Evolutionary conservation across 345 rosid genomes (phyloP).

Genomic region (Populus simonii): DNA sequence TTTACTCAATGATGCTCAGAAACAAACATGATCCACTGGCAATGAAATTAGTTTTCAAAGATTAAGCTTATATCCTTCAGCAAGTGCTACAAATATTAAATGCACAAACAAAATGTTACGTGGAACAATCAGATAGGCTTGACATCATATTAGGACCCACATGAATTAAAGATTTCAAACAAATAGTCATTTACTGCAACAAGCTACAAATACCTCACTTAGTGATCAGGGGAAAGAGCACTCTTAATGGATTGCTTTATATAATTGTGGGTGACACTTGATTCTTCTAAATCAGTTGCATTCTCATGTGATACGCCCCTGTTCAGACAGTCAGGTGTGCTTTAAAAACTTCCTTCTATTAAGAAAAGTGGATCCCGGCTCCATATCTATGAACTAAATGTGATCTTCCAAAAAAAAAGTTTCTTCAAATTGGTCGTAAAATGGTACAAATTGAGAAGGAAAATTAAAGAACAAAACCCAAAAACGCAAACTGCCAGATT

Average conservation of each 20-base stretch:
- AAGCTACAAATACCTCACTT: slow-evolving; percentile 11
- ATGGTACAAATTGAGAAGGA: no score
- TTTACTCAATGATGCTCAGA: background rate
- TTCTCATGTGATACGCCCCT: slow-evolving; percentile 12
- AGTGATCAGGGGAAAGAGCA: slow-evolving; percentile 9
- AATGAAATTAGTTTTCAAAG: background rate
- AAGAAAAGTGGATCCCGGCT: background rate
- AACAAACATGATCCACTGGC: background rate
- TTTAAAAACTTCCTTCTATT: slow-evolving; percentile 1
- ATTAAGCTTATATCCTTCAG: no score
- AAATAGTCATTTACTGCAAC: background rate
- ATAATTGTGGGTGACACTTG: slow-evolving; percentile 6
- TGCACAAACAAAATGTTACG: no score
- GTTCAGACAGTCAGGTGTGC: slow-evolving; percentile 17
- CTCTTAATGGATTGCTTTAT: slow-evolving; percentile 9
- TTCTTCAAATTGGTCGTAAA: no score
- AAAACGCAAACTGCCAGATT: no score
- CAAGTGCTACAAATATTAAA: no score
- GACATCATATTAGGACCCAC: no score
- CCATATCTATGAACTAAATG: background rate
- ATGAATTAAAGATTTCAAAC: no score
- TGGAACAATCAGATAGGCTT: no score
- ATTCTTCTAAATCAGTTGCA: slow-evolving; percentile 23
- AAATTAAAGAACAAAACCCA: no score
- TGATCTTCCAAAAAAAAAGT: background rate